Evolutionary conservation across 306 rosid genomes (phyloP).

Genomic region (Cicer cuneatum): DNA sequence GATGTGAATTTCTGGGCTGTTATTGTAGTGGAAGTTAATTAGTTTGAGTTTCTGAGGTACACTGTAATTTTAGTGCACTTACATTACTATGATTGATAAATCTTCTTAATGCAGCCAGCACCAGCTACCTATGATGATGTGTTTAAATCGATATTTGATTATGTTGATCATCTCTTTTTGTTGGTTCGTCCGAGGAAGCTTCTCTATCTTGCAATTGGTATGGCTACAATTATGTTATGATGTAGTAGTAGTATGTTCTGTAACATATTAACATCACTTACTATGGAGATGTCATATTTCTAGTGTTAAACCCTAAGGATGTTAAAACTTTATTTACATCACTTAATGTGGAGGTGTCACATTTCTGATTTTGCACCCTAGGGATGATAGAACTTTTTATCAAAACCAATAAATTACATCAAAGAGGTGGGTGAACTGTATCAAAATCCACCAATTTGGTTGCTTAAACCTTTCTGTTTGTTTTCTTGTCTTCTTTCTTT

Average conservation of each 20-base stretch:
- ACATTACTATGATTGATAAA: slow-evolving; percentile 3
- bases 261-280: background rate
- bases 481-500: background rate
- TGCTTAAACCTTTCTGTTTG: slow-evolving; percentile 11
- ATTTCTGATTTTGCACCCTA: background rate
- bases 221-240: background rate
- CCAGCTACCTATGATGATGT: slow-evolving; percentile 86
- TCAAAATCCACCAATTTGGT: slow-evolving; percentile 10
- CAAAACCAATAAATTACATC: slow-evolving; percentile 21
- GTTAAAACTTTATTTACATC: background rate
- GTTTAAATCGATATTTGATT: slow-evolving; percentile 75
- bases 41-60: background rate
- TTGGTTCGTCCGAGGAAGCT: slow-evolving; percentile 97
- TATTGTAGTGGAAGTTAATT: slow-evolving; percentile 2
- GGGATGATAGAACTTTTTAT: background rate
- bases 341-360: background rate
- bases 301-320: background rate
- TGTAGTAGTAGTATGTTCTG: background rate
- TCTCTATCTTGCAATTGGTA: slow-evolving; percentile 91
- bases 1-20: background rate
- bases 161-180: slow-evolving; percentile 82
- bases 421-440: slow-evolving; percentile 2
- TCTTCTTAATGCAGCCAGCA: slow-evolving; percentile 66
- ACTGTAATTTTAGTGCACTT: slow-evolving; percentile 15
- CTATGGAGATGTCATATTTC: slow-evolving; percentile 23